A percentile compares a stretch with the other conserved stretches of the same genome.
phyloP scores from a whole-genome alignment of 345 rosid genomes.

The Noccaea bulbosa region DNA sequence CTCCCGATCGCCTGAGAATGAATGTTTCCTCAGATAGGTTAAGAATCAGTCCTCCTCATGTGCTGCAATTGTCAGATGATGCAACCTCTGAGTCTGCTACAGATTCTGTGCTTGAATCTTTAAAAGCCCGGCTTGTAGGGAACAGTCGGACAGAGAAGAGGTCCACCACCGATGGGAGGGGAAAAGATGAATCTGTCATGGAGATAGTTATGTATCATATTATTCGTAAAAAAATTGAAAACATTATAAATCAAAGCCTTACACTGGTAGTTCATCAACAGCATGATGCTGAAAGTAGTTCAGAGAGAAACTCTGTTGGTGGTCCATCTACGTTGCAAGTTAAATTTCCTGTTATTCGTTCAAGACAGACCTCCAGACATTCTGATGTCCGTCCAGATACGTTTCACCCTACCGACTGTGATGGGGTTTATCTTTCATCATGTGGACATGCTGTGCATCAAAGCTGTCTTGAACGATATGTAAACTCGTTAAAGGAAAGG shows the following conservation, averaged over 20 bases:
- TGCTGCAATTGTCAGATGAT: constrained; percentile 53
- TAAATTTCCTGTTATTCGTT: constrained; percentile 55
- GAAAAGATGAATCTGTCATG: constrained; percentile 43
- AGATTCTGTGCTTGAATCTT: constrained; percentile 56
- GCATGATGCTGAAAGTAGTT: constrained; percentile 45
- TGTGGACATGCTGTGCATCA: constrained; percentile 99
- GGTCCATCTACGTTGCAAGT: constrained; percentile 56
- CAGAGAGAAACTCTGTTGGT: constrained; percentile 39
- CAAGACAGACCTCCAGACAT: constrained; percentile 57
- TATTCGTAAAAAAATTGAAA: constrained; percentile 51
- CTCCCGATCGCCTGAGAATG: constrained; percentile 45
- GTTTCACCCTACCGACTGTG: constrained; percentile 77
- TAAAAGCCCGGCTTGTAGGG: constrained; percentile 58
- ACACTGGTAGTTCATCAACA: constrained; percentile 35
- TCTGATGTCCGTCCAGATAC: constrained; percentile 55
- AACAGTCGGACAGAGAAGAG: constrained; percentile 48
- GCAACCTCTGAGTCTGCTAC: constrained; percentile 49
- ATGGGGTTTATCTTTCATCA: constrained; percentile 84
- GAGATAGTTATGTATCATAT: constrained; percentile 65
- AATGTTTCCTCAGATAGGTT: constrained; percentile 45
- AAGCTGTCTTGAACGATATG: constrained; percentile 80
- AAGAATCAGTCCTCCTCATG: constrained; percentile 48
- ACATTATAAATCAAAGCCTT: constrained; percentile 33
- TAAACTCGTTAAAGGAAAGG: constrained; percentile 89
- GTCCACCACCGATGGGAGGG: constrained; percentile 52